Percentiles rank a stretch among this genome's conserved stretches.
Conservation (phyloP, 164 flowering plant species). For the Houttuynia cordata region DNA sequence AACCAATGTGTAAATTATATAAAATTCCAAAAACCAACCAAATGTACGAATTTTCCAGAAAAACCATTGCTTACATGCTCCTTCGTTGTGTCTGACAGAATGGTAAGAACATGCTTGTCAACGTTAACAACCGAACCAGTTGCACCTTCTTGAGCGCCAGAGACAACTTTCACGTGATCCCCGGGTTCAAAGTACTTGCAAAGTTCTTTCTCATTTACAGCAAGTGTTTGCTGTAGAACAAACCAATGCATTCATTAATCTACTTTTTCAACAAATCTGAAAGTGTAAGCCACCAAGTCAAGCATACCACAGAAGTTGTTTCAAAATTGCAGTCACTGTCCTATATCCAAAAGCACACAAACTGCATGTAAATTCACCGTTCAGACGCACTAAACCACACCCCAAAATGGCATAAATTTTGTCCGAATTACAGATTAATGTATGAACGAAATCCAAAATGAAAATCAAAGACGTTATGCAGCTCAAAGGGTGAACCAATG, state of each 20-base stretch:
- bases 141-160: slow-evolving; percentile 87
- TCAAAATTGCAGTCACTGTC: not conserved
- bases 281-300: not conserved
- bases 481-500: too few species aligned
- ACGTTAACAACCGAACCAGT: slow-evolving; percentile 96
- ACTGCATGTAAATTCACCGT: not conserved
- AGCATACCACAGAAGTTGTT: not conserved
- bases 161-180: slow-evolving; percentile 92
- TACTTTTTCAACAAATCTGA: not conserved
- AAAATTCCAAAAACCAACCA: not conserved
- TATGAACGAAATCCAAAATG: too few species aligned
- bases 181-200: slow-evolving; percentile 95
- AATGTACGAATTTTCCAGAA: not conserved
- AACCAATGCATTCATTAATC: too few species aligned
- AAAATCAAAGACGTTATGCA: too few species aligned
- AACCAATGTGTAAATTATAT: too few species aligned
- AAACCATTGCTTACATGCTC: slow-evolving; percentile 54
- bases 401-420: too few species aligned
- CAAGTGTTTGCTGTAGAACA: slow-evolving; percentile 50
- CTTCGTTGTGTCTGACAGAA: slow-evolving; percentile 84
- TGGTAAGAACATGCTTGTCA: slow-evolving; percentile 77
- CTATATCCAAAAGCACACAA: not conserved
- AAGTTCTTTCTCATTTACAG: slow-evolving; percentile 68
- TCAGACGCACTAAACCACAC: too few species aligned
- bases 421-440: too few species aligned